Evolutionary conservation across 108 stramenopile species (phyloP), one percentile per base, ranked within the genome.

Genomic region (Epithemia pelagica): DNA sequence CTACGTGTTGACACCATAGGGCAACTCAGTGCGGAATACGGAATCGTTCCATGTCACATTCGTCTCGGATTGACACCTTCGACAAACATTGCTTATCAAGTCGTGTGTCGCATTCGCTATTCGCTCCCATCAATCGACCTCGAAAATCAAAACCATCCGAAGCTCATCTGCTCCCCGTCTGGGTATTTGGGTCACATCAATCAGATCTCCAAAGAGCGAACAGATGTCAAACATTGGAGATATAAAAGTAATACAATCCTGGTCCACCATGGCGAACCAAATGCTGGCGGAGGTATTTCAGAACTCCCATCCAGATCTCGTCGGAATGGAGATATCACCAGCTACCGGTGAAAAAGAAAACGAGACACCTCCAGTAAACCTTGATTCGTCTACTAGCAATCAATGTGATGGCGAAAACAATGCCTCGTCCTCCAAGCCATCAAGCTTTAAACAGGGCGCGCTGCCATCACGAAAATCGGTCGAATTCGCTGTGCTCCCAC

Each of bases 201-300:
- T 46, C 37, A 46, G n/a, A n/a, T n/a, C n/a, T 46, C 37, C 5
- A 46, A 46, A 46, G 37, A 46, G 37, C 37, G 37, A 46, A 46
- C 37, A 46, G 37, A 46, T 46, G 37, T 46, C 37, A 46, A 46
- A 46, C 10, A 46, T 46, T 46, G 37, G 37, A 46, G 37, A 46
- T 46, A 46, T 46, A 46, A 46, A 46, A 46, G 37, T 46, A 10
- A 15, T 46, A 46, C 10, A 46, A 46, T 46, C 37, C 15, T 46
- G 37, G 37, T 46, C 37, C 37, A 46, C 37, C 37, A 78, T 78
- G 78, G 78, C 78, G 24, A 71, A 78, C 54, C 68, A 68, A 58
- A 78, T 78, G 78, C 69, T 78, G 20, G 52, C 64, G 68, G 66
- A 64, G 3, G 74, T 61, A 32, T 73, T 68, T 57, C 73, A 70